Base-by-base conservation (phyloP, 2,329 filamentous ascomycete genomes). In the Talaromyces pinophilus region DNA sequence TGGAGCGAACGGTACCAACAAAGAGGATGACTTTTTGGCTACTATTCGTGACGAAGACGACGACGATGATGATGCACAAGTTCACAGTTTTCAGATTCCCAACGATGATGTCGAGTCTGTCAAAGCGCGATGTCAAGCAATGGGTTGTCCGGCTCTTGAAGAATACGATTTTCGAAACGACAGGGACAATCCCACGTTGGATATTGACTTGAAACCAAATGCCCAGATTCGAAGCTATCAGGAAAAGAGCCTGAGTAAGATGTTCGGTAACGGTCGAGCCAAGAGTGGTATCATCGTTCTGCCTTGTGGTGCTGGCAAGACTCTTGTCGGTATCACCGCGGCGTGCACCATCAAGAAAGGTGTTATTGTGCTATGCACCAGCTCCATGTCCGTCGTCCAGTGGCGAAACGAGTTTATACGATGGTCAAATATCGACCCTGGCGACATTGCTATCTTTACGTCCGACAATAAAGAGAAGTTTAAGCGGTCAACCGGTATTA, bases 81-180 rank as follows among this genome's bases (percentile, higher is more conserved):
- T 97, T 4, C 94, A 98, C 76, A 91, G 93, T 1, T 98, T 99
- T 73, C 91, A 98, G 74, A 96, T 99, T 67, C 87, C 87, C 1
- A 91, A 93, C 71, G 87, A 88, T 68, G 88, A 89, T 54, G 93
- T 97, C 50, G 93, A 97, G 79, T 85, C 85, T 2, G 93, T 98
- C 1, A 92, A 96, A 74, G 93, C 95, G 78, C 90, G 92, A 67
- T 98, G 95, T 74, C 86, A 96, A 62, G 90, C 91, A 55, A 88
- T 99, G 61, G 90, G 90, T 30, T 90, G 92, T 69, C 95, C 95
- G 2, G 90, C 97, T 8, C 86, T 97, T 8, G 93, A 98, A 77
- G 95, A 99, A 79, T 99, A 99, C 78, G 95, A 99, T 77, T 99
- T 98, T 78, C 87, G 93, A 66, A 93, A 95, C 71, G 95, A 99